These are phyloP conservation scores for Wickerhamiella lipophila DNA, from an alignment of 805 yeast genomes.

Conservation along the genomic window DNA sequence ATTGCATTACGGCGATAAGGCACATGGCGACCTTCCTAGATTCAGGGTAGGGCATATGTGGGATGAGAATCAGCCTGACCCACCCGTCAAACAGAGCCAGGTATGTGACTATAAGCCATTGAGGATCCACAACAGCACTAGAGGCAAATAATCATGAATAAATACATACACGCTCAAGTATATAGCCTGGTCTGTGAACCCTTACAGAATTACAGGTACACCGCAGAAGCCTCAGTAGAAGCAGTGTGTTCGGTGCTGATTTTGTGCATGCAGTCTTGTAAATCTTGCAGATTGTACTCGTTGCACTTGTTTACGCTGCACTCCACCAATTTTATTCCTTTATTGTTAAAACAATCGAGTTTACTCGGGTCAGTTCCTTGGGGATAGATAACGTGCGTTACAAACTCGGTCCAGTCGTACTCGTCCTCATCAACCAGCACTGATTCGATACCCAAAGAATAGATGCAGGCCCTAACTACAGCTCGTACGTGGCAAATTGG, in stretches of 20 bases:
- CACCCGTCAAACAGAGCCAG: no score
- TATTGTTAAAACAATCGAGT: neutral
- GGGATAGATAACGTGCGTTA: slow-evolving; percentile 50
- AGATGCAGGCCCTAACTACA: slow-evolving; percentile 42
- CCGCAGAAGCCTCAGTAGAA: neutral
- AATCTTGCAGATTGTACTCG: neutral
- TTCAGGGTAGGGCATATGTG: neutral
- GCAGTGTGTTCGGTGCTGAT: neutral
- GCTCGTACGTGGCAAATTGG: slow-evolving; percentile 48
- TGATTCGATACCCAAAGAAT: slow-evolving; percentile 29
- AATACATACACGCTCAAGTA: no score
- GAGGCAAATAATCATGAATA: no score
- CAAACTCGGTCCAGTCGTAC: slow-evolving; percentile 34
- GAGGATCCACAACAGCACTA: no score
- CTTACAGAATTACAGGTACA: no score
- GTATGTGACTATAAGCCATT: no score
- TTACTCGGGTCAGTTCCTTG: slow-evolving; percentile 6
- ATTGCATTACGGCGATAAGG: neutral
- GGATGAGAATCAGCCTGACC: neutral
- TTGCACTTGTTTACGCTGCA: neutral
- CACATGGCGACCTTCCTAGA: neutral
- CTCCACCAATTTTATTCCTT: slow-evolving; percentile 10
- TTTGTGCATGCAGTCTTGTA: neutral
- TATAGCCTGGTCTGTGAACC: no score
- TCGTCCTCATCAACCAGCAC: slow-evolving; percentile 6